Evolutionary conservation across 306 rosid genomes (phyloP).

Genomic region (Astragalus glycyphyllos): DNA sequence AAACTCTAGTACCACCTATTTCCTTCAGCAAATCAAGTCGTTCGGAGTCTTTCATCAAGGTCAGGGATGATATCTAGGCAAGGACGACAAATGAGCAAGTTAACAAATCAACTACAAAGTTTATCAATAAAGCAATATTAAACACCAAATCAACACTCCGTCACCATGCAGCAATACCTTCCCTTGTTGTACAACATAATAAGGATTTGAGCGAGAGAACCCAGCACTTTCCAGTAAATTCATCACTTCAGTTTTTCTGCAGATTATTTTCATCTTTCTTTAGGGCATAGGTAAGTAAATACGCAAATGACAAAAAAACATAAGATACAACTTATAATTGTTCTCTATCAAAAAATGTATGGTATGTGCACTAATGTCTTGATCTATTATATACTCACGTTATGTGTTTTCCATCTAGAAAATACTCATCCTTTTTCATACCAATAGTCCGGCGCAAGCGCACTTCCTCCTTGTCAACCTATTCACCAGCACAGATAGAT

Average conservation of each 20-base stretch:
- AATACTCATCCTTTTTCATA: slow-evolving; percentile 90
- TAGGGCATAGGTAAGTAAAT: not conserved
- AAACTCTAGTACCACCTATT: slow-evolving; percentile 98
- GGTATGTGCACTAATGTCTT: not conserved
- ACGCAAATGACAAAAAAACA: slow-evolving; percentile 14
- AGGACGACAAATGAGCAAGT: slow-evolving; percentile 26
- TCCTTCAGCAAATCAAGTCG: slow-evolving; percentile 91
- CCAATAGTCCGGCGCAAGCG: slow-evolving; percentile 89
- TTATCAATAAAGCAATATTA: slow-evolving; percentile 22
- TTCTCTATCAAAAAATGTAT: slow-evolving; percentile 1
- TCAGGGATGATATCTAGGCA: slow-evolving; percentile 81
- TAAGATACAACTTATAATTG: slow-evolving; percentile 3
- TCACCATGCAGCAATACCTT: slow-evolving; percentile 59
- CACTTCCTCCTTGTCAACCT: slow-evolving; percentile 99
- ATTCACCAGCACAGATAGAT: slow-evolving; percentile 20
- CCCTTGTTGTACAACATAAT: slow-evolving; percentile 99
- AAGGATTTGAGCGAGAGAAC: slow-evolving; percentile 98
- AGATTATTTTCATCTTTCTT: slow-evolving; percentile 37
- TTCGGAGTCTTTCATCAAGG: slow-evolving; percentile 98
- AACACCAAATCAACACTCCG: slow-evolving; percentile 40
- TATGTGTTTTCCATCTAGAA: slow-evolving; percentile 95
- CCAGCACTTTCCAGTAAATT: slow-evolving; percentile 99
- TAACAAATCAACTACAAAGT: slow-evolving; percentile 27
- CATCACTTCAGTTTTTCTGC: slow-evolving; percentile 97
- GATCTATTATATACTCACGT: slow-evolving; percentile 67